phyloP scores from a whole-genome alignment of 768 basidiomycete genomes.

The Termitomyces eurrhizus region DNA sequence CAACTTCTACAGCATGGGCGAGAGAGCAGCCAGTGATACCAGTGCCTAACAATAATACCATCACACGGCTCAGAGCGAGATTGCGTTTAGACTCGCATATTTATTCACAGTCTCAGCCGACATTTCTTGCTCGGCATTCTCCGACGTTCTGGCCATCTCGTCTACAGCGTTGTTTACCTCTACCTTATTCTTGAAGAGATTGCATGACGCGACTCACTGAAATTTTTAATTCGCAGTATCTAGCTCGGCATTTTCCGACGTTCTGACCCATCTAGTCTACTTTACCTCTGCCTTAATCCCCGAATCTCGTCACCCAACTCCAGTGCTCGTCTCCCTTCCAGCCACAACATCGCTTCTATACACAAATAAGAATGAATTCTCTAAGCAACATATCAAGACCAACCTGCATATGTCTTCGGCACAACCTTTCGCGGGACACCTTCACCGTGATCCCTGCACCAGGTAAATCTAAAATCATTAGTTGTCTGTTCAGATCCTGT shows the following conservation, averaged over 20 bases:
- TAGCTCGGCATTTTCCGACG: not conserved
- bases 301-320: slow-evolving; percentile 66
- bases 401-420: slow-evolving; percentile 69
- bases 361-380: slow-evolving; percentile 10
- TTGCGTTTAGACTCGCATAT: no score
- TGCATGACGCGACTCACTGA: not conserved
- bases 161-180: no score
- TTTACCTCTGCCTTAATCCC: slow-evolving; percentile 18
- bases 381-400: slow-evolving; percentile 11
- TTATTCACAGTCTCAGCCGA: no score
- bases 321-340: slow-evolving; percentile 72
- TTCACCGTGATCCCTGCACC: slow-evolving; percentile 44
- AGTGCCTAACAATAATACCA: no score
- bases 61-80: no score
- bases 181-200: not conserved
- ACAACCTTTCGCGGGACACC: slow-evolving; percentile 45
- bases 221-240: not conserved
- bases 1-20: no score
- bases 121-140: no score
- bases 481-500: slow-evolving; percentile 65
- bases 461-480: slow-evolving; percentile 77
- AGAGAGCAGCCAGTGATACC: no score
- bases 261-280: not conserved
- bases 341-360: slow-evolving; percentile 80
- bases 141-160: no score